Conservation (phyloP, 2,329 filamentous ascomycete species). For the Cercospora sesami region DNA sequence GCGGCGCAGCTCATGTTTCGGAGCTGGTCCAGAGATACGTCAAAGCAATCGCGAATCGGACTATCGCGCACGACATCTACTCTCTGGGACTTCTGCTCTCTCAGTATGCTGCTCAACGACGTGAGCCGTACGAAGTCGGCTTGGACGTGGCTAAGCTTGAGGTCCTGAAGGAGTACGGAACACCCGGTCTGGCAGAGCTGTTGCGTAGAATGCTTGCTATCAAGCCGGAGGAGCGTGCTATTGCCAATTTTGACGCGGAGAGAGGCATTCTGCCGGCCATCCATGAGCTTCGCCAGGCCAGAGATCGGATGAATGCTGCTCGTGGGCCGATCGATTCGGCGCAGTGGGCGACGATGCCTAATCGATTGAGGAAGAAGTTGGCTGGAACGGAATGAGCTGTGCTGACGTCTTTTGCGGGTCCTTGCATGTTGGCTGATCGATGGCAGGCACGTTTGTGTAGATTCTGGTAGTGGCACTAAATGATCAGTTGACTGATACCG, state of each 20-base stretch:
- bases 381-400: not conserved
- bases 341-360: slow-evolving; percentile 11
- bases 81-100: slow-evolving; percentile 24
- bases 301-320: slow-evolving; percentile 10
- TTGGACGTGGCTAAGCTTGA: slow-evolving; percentile 11
- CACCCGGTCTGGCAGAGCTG: slow-evolving; percentile 12
- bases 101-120: slow-evolving; percentile 10
- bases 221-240: slow-evolving; percentile 15
- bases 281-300: slow-evolving; percentile 14
- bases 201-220: slow-evolving; percentile 15
- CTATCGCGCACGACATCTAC: slow-evolving; percentile 21
- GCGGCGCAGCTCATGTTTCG: not conserved
- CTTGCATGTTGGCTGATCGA: not conserved
- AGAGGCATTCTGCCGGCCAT: slow-evolving; percentile 17
- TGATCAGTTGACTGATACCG: too few species aligned
- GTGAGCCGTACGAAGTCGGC: slow-evolving; percentile 1
- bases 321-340: not conserved
- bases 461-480: not conserved
- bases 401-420: not conserved
- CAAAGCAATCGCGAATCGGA: slow-evolving; percentile 1
- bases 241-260: slow-evolving; percentile 16
- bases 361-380: not conserved
- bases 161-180: slow-evolving; percentile 16
- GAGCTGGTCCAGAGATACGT: slow-evolving; percentile 3
- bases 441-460: not conserved